Evolutionary conservation across 1,139 yeast genomes (phyloP).

Genomic region (Blastobotrys apis): DNA sequence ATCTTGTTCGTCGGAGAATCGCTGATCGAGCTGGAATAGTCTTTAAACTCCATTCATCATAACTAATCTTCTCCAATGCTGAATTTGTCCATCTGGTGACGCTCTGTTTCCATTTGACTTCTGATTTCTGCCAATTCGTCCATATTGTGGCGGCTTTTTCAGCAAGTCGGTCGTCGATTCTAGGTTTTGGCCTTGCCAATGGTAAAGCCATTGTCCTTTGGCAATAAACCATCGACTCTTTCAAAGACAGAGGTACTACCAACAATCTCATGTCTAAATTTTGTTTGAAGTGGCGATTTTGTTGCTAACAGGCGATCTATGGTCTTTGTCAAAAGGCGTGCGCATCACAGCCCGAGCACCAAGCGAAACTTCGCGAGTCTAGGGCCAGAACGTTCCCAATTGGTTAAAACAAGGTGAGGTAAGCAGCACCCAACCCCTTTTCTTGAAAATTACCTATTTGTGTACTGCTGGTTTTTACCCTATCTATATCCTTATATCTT

Average conservation of each 20-base stretch:
- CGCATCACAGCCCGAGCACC: background rate
- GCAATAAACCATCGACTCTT: conserved; percentile 31
- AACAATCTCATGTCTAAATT: conserved; percentile 26
- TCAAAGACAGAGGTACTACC: conserved; percentile 30
- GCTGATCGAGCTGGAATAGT: conserved; percentile 44
- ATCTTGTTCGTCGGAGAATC: conserved; percentile 20
- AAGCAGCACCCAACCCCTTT: too few species aligned
- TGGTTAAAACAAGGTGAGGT: too few species aligned
- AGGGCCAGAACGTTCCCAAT: too few species aligned
- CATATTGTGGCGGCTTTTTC: conserved; percentile 48
- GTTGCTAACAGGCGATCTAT: background rate
- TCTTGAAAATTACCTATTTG: too few species aligned
- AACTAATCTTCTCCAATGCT: conserved; percentile 45
- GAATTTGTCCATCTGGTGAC: conserved; percentile 41
- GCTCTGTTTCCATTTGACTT: conserved; percentile 40
- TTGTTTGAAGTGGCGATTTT: background rate
- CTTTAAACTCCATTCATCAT: conserved; percentile 50
- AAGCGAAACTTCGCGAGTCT: too few species aligned
- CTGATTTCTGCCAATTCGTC: conserved; percentile 41
- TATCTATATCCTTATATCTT: too few species aligned
- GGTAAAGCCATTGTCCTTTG: conserved; percentile 28
- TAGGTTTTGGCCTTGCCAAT: conserved; percentile 29
- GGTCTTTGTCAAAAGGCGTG: background rate
- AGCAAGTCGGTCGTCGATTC: conserved; percentile 42
- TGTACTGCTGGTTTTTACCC: too few species aligned